Conservation (phyloP, 306 rosid species). For the Cyamopsis tetragonoloba region DNA sequence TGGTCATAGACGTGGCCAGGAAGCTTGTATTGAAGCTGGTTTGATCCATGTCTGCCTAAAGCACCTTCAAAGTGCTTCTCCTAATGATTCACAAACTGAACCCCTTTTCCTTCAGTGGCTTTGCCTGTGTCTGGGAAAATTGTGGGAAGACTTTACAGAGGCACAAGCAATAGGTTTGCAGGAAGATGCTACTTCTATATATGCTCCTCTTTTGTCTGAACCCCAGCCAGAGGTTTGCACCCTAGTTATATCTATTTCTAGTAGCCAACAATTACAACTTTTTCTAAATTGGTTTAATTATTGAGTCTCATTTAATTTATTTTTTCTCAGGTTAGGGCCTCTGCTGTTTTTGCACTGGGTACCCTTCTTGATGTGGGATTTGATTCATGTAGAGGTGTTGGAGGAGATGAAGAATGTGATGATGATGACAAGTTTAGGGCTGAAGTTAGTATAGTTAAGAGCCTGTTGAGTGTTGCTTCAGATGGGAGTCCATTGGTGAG, state of each 20-base stretch:
- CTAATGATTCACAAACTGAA: conserved; percentile 77
- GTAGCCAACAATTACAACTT: background rate
- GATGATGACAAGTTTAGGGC: conserved; percentile 83
- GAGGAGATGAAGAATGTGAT: conserved; percentile 82
- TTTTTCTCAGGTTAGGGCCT: conserved; percentile 89
- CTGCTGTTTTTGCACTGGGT: conserved; percentile 92
- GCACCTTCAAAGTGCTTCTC: conserved; percentile 84
- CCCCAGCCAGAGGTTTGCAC: conserved; percentile 90
- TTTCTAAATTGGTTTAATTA: background rate
- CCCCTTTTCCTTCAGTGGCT: conserved; percentile 99
- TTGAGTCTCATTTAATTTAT: conserved; percentile 17
- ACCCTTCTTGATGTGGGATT: conserved; percentile 87
- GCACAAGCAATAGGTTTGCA: conserved; percentile 81
- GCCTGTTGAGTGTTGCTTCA: conserved; percentile 74
- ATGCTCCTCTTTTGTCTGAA: conserved; percentile 63
- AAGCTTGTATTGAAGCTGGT: conserved; percentile 87
- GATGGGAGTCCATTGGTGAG: conserved; percentile 99
- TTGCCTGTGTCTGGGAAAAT: conserved; percentile 93
- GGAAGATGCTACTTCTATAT: conserved; percentile 75
- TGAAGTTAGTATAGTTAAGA: conserved; percentile 77
- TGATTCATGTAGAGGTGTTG: conserved; percentile 60
- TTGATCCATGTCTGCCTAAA: conserved; percentile 80
- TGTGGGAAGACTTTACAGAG: conserved; percentile 87
- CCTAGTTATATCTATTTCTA: conserved; percentile 16
- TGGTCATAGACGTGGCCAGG: conserved; percentile 93